Evolutionary conservation across 2,329 filamentous ascomycete genomes (phyloP), one percentile per base, ranked within the genome.

Genomic region (Verticillium nubilum): DNA sequence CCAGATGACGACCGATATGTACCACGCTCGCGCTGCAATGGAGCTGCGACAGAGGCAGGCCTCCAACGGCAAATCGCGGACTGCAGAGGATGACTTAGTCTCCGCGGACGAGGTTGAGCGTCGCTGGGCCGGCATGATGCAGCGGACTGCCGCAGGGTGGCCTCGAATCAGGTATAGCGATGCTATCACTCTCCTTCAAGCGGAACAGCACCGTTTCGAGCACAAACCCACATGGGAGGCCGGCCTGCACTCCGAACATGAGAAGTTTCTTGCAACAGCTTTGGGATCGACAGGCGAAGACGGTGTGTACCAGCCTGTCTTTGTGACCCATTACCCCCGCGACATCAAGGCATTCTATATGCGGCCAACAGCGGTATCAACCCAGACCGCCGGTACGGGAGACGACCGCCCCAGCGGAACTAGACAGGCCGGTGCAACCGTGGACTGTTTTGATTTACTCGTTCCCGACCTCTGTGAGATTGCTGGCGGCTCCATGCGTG

Each of bases 241-340:
- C 28, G 90, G 90, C 23, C 81, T 99, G 29, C 91, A 95, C 68
- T 89, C 93, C 1, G 94, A 98, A 72, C 95, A 99, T 75, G 95
- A 99, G 76, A 91, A 87, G 70, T 97, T 87, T 71, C 82, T 99
- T 58, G 92, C 95, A 54, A 80, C 85, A 58, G 78, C 78, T 27
- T 69, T 94, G 52, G 87, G 87, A 27, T 78, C 75, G 54, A 70
- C 75, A 59, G 63, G 73, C 56, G 74, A 78, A n/a, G 76, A 76
- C 54, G 74, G 77, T 29, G 76, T 77, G 47, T 73, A 72, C 65
- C 77, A 83, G 54, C 95, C 95, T 7, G 81, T 98, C 52, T 98
- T 98, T 71, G 87, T 99, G 64, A 98, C 93, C 15, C 83, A 97
- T 72, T 99, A 97, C 70, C 95, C 95, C n/a, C 85, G 85, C 64